Evolutionary conservation across 2,329 filamentous ascomycete species (phyloP).

Genomic region (Colletotrichum sp.): DNA sequence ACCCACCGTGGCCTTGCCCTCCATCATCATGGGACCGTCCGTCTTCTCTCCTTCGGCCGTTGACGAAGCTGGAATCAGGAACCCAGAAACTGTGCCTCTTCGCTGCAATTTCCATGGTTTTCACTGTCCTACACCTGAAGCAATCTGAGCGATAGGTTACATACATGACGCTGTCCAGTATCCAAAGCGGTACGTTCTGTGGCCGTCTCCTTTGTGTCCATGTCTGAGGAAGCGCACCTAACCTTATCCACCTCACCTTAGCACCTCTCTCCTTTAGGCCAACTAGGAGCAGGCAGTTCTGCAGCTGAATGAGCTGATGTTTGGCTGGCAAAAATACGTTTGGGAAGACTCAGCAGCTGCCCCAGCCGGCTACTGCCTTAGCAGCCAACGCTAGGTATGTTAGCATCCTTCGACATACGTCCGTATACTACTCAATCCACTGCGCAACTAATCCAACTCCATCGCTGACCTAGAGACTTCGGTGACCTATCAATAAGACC

Average conservation of each 20-base stretch:
- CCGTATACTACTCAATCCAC: constrained; percentile 7
- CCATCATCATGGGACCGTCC: not conserved
- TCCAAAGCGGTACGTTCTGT: not conserved
- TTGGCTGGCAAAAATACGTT: not conserved
- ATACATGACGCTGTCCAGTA: not conserved
- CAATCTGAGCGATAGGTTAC: not conserved
- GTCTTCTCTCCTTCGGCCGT: not conserved
- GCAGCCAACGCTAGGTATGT: not conserved
- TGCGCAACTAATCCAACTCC: not conserved
- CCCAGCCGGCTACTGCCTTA: not conserved
- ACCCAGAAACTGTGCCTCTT: not conserved
- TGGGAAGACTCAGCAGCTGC: not conserved
- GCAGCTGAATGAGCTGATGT: not conserved
- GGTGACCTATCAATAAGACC: not conserved
- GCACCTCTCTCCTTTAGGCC: not conserved
- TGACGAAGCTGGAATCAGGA: not conserved
- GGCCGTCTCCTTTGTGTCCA: not conserved
- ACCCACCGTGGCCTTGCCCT: not conserved
- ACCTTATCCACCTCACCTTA: not conserved
- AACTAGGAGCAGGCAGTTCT: not conserved
- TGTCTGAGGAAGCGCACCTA: not conserved
- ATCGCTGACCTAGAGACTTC: not conserved
- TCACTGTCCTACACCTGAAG: not conserved
- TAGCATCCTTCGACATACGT: constrained; percentile 2
- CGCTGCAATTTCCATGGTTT: not conserved